Evolutionary conservation across 208 protist genomes (phyloP), one percentile per base, ranked within the genome.

Genomic region (Leishmania martiniquensis): DNA sequence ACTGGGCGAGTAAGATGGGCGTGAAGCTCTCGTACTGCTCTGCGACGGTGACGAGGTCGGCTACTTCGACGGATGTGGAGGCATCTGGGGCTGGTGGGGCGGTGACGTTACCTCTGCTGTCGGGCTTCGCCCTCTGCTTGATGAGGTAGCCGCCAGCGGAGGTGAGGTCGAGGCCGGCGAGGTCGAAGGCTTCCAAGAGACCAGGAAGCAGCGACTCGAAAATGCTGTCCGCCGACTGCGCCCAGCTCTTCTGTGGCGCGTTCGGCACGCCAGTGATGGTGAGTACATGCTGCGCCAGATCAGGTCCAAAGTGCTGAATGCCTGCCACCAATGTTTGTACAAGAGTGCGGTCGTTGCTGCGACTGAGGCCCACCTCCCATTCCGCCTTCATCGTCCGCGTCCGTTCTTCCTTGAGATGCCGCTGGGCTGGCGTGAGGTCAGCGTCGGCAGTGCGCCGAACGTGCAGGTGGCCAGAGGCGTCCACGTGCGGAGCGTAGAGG

Each of bases 11-110:
- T n/a, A 98, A 69, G 13, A 93, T 90, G 39, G 97, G 97, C 17
- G 87, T 87, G 85, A 98, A 99, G 60, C 98, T 95, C 66, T 98
- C 95, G 79, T 94, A 98, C 52, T 68, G 66, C 60, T 87, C 84
- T 69, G 84, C 83, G 68, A 82, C 76, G 29, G 75, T 66, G 20
- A 87, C 72, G 20, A 59, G 70, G 1, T 34, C 49, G 44, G 71
- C 72, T 25, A 45, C 62, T 12, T 47, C 83, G 72, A 55, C 67
- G 52, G 29, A 25, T 20, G 25, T 55, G 2, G 69, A 25, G 4
- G 47, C 51, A 37, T 45, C 47, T n/a, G 77, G 49, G 12, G 34
- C 32, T 32, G 54, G 25, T 54, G 76, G 47, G 52, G 15, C 74
- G 20, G 62, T n/a, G 42, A 51, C 65, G n/a, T n/a, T 39, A 0